Percentiles rank a stretch among this genome's conserved stretches.
Conservation (phyloP, 306 rosid species). For the Gastrolobium bilobum region DNA sequence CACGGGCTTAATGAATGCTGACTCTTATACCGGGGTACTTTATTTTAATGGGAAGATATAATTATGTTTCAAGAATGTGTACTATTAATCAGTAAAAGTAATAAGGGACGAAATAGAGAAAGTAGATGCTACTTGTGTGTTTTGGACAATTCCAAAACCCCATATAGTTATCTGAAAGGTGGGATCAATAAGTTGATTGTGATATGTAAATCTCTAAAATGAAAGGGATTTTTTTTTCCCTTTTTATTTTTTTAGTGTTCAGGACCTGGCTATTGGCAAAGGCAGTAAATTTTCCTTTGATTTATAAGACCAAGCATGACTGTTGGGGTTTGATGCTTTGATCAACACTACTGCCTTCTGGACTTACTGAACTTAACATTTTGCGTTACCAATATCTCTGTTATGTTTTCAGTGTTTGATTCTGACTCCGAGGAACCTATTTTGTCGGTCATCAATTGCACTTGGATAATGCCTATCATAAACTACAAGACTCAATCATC, state of each 20-base stretch:
- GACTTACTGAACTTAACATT: neutral
- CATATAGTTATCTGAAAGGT: too few relatives aligned
- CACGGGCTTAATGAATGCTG: slow-evolving; percentile 11
- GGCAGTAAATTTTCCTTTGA: neutral
- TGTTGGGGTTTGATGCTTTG: neutral
- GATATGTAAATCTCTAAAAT: neutral
- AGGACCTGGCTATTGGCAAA: neutral
- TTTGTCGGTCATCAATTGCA: neutral
- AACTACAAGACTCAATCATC: neutral
- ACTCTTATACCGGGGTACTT: slow-evolving; percentile 14
- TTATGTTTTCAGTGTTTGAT: neutral
- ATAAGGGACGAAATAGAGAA: neutral
- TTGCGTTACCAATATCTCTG: neutral
- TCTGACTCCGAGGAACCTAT: neutral
- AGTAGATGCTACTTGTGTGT: slow-evolving; percentile 2
- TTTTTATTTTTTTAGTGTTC: neutral
- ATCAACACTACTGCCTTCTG: neutral
- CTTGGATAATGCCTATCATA: slow-evolving; percentile 17
- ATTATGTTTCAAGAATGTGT: slow-evolving; percentile 30
- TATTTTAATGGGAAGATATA: slow-evolving; percentile 17
- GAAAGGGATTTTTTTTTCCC: neutral
- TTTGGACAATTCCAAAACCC: neutral
- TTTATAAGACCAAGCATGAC: neutral
- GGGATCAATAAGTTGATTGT: neutral
- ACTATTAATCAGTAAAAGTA: slow-evolving; percentile 15